phyloP scores from a whole-genome alignment of 1,284 basidiomycete species.

The Ceratobasidium papillatum region DNA sequence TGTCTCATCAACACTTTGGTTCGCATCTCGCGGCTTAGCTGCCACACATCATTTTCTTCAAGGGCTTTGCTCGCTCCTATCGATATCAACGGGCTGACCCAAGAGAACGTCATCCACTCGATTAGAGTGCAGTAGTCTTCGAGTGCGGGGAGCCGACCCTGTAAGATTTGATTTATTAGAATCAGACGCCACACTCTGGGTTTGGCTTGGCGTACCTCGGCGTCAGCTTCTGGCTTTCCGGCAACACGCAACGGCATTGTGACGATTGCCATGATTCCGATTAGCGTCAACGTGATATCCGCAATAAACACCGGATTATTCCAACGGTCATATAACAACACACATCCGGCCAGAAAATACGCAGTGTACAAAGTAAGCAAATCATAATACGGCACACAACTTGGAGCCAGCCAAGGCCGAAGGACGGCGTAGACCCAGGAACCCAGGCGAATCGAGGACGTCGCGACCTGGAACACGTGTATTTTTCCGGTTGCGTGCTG shows the following conservation, averaged over 20 bases:
- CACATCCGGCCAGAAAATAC: neutral
- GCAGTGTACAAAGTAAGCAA: conserved; percentile 18
- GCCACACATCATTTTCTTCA: conserved; percentile 41
- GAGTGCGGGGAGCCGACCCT: conserved; percentile 34
- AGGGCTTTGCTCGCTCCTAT: conserved; percentile 22
- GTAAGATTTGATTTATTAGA: neutral
- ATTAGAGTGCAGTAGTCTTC: conserved; percentile 38
- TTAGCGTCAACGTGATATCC: neutral
- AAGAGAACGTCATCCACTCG: conserved; percentile 41
- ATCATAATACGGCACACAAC: neutral
- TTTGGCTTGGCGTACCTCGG: conserved; percentile 19
- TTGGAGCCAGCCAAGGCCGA: neutral
- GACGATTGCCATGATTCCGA: conserved; percentile 15
- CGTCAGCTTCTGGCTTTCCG: conserved; percentile 35
- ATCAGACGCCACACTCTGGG: neutral
- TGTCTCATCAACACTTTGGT: conserved; percentile 33
- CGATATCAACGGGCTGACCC: conserved; percentile 37
- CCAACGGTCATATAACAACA: neutral
- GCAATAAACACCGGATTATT: neutral
- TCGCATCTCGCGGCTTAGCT: conserved; percentile 30
- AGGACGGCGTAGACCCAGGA: conserved; percentile 30
- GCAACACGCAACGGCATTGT: conserved; percentile 20
- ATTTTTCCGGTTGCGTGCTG: neutral
- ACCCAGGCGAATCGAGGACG: neutral
- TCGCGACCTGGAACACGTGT: neutral